Evolutionary conservation across 345 rosid genomes (phyloP).

Genomic region (Diplotaxis tenuifolia): DNA sequence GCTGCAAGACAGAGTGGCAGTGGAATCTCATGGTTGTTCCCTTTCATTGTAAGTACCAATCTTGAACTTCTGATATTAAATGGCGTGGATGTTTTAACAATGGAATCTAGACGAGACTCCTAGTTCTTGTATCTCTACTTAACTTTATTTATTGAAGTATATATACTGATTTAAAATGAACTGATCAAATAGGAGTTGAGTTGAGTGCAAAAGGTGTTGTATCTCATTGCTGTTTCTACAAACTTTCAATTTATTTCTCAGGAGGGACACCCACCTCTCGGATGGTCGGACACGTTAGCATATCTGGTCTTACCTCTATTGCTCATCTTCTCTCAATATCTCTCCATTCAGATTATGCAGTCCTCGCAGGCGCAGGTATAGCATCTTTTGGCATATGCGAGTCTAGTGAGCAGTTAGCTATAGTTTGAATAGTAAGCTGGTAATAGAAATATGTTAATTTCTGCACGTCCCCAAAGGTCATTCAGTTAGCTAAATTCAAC

Average conservation of each 20-base stretch:
- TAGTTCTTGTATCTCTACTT: neutral
- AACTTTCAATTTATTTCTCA: slow-evolving; percentile 31
- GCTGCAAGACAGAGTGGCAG: slow-evolving; percentile 84
- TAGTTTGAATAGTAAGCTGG: neutral
- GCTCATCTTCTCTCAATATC: slow-evolving; percentile 67
- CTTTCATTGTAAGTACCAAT: slow-evolving; percentile 62
- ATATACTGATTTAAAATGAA: neutral
- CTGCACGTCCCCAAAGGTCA: neutral
- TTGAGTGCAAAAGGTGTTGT: neutral
- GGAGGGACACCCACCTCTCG: slow-evolving; percentile 99
- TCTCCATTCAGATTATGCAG: slow-evolving; percentile 90
- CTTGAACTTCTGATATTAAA: slow-evolving; percentile 2
- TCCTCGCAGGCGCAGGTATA: slow-evolving; percentile 82
- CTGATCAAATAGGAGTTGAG: neutral
- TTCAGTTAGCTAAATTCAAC: neutral
- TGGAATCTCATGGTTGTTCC: slow-evolving; percentile 94
- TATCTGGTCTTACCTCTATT: slow-evolving; percentile 84
- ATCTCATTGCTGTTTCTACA: neutral
- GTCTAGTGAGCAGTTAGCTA: neutral
- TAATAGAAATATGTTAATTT: neutral
- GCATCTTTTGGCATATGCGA: neutral
- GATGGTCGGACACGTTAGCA: slow-evolving; percentile 87
- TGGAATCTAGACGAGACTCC: neutral
- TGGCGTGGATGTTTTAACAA: neutral
- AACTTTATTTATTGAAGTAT: neutral